phyloP scores from a whole-genome alignment of 208 protist genomes.

The Vickermania spadyakhi region DNA sequence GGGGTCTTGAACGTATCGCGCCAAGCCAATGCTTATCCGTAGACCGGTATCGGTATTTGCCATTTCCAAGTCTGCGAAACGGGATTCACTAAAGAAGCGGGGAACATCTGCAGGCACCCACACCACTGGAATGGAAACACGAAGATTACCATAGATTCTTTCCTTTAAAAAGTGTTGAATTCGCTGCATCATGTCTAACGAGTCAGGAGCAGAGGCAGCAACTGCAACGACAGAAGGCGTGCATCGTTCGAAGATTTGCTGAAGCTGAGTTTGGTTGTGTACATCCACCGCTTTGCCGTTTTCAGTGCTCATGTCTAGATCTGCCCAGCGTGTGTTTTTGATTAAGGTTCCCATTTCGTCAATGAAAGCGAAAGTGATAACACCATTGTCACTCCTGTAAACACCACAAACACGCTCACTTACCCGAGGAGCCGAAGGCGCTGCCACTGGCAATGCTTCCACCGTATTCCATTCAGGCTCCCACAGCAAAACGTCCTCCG shows the following conservation, averaged over 20 bases:
- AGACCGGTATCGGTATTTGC: constrained; percentile 27
- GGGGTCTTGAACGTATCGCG: constrained; percentile 71
- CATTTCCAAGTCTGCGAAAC: constrained; percentile 34
- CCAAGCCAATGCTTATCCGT: constrained; percentile 40
- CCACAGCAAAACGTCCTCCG: constrained; percentile 41
- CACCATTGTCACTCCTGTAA: constrained; percentile 53
- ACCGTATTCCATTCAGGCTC: constrained; percentile 79
- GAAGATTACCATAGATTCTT: constrained; percentile 20
- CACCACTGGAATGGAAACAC: constrained; percentile 49
- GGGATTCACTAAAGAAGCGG: constrained; percentile 45
- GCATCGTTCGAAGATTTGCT: constrained; percentile 48
- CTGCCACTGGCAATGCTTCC: constrained; percentile 45
- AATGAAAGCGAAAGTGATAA: constrained; percentile 66
- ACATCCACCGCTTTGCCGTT: constrained; percentile 33
- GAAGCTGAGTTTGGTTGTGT: constrained; percentile 45
- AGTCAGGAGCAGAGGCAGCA: constrained; percentile 30
- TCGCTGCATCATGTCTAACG: constrained; percentile 42
- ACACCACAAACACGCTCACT: constrained; percentile 57
- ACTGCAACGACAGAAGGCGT: constrained; percentile 63
- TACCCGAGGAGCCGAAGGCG: background rate
- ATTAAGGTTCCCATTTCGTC: constrained; percentile 62
- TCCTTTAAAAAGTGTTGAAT: constrained; percentile 59
- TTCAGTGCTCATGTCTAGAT: constrained; percentile 46
- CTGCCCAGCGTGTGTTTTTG: constrained; percentile 59
- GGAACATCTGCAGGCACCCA: constrained; percentile 65